These are phyloP conservation scores for Teratosphaeria nubilosa DNA, from an alignment of 2,329 filamentous ascomycete species.

Conservation along the genomic window DNA sequence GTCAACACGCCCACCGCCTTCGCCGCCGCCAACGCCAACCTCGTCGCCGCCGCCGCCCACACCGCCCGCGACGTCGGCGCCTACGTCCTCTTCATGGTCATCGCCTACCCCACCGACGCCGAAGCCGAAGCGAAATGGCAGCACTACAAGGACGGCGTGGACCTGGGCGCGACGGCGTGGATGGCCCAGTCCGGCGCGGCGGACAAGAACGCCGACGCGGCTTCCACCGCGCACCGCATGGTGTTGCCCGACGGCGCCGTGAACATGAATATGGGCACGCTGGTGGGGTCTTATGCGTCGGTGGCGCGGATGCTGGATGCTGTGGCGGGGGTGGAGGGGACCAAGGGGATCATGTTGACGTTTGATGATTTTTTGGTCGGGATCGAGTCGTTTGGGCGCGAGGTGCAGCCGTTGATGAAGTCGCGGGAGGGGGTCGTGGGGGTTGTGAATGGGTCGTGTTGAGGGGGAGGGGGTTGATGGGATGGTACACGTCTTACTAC, in stretches of 20 bases:
- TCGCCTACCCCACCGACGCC: slow-evolving; percentile 5
- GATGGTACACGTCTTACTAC: no score
- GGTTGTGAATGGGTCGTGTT: no score
- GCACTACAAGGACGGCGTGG: slow-evolving; percentile 7
- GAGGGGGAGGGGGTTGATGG: no score
- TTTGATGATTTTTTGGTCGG: slow-evolving; percentile 9
- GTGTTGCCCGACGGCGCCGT: slow-evolving; percentile 7
- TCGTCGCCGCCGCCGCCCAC: slow-evolving; percentile 4
- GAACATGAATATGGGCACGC: slow-evolving; percentile 9
- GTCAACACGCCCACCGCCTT: slow-evolving; percentile 9
- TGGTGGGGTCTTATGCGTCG: slow-evolving; percentile 3
- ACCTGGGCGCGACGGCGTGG: slow-evolving; percentile 9
- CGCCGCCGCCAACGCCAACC: neutral
- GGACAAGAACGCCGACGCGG: slow-evolving; percentile 7
- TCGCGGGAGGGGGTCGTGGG: neutral
- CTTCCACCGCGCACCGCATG: slow-evolving; percentile 3
- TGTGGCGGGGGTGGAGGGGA: slow-evolving; percentile 3
- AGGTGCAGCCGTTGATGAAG: slow-evolving; percentile 6
- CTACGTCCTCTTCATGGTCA: slow-evolving; percentile 9
- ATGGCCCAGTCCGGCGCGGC: slow-evolving; percentile 4
- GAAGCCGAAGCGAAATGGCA: slow-evolving; percentile 8
- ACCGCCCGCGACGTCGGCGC: slow-evolving; percentile 6
- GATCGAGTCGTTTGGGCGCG: slow-evolving; percentile 7
- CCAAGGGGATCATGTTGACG: slow-evolving; percentile 8
- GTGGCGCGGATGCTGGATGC: slow-evolving; percentile 4